Conservation (phyloP, 2,329 filamentous ascomycete genomes). For the Grosmannia huntii region DNA sequence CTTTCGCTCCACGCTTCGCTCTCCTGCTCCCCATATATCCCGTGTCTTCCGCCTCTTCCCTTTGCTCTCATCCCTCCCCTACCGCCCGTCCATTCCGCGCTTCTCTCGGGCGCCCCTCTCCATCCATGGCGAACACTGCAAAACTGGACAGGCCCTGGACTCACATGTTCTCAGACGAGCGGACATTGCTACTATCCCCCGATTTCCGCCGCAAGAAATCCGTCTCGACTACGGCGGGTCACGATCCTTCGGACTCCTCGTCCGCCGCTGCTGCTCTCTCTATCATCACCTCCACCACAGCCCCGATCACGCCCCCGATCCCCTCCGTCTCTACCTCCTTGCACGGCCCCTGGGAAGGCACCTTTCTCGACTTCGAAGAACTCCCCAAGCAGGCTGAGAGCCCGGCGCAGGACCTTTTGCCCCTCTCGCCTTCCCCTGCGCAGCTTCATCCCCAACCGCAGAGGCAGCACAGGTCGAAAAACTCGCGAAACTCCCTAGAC, state of each 20-base stretch:
- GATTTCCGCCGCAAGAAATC: slow-evolving; percentile 9
- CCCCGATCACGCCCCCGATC: slow-evolving; percentile 5
- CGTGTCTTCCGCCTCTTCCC: background rate
- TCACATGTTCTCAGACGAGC: slow-evolving; percentile 12
- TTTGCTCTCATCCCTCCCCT: background rate
- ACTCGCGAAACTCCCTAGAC: slow-evolving; percentile 23
- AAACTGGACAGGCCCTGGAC: slow-evolving; percentile 4
- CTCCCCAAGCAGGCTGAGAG: background rate
- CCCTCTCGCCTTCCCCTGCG: slow-evolving; percentile 3
- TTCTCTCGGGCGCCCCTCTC: background rate
- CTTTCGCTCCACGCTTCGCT: background rate
- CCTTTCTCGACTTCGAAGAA: slow-evolving; percentile 10
- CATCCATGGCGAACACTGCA: slow-evolving; percentile 5
- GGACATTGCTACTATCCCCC: slow-evolving; percentile 1
- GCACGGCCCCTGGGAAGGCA: slow-evolving; percentile 8
- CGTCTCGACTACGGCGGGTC: background rate
- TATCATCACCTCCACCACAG: background rate
- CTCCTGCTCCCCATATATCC: background rate
- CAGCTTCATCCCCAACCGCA: background rate
- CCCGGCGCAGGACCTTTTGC: background rate
- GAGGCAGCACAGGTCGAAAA: slow-evolving; percentile 8
- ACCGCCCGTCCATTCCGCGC: background rate
- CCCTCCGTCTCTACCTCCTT: background rate
- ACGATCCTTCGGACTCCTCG: background rate
- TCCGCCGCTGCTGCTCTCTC: background rate